phyloP scores from a whole-genome alignment of 2,329 filamentous ascomycete species.

The Pestalotiopsis sp. region DNA sequence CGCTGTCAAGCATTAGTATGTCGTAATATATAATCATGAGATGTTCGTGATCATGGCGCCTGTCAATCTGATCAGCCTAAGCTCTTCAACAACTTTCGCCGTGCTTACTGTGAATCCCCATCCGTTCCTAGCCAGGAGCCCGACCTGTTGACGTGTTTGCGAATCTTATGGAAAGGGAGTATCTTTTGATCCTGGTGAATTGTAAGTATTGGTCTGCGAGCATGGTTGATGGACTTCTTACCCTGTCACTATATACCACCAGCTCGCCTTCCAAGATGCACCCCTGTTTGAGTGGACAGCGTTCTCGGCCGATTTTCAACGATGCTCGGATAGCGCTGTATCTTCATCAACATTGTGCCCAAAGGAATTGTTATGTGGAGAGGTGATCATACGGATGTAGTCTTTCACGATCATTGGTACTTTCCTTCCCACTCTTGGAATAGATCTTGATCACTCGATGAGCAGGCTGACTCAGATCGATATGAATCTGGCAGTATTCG shows the following conservation, averaged over 20 bases:
- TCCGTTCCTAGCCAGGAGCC: slow-evolving; percentile 70
- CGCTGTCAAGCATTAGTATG: slow-evolving; percentile 54
- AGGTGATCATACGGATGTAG: slow-evolving; percentile 54
- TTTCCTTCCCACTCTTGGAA: slow-evolving; percentile 91
- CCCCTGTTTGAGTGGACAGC: slow-evolving; percentile 61
- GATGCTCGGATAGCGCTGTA: slow-evolving; percentile 62
- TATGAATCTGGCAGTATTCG: slow-evolving; percentile 88
- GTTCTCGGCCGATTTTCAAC: slow-evolving; percentile 60
- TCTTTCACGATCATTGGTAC: slow-evolving; percentile 68
- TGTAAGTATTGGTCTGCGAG: neutral
- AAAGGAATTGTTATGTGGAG: neutral
- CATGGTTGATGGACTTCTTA: slow-evolving; percentile 24
- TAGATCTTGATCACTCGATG: slow-evolving; percentile 73
- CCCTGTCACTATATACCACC: slow-evolving; percentile 72
- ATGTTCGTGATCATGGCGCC: slow-evolving; percentile 52
- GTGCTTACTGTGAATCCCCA: slow-evolving; percentile 66
- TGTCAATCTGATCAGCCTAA: slow-evolving; percentile 29
- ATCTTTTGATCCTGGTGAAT: slow-evolving; percentile 56
- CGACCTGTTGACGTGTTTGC: slow-evolving; percentile 76
- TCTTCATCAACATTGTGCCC: neutral
- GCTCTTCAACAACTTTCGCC: neutral
- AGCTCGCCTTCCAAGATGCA: slow-evolving; percentile 87
- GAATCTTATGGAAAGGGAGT: slow-evolving; percentile 78
- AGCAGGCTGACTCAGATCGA: slow-evolving; percentile 62
- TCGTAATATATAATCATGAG: slow-evolving; percentile 67